Conservation (phyloP, 306 rosid species). For the Hylodesmum podocarpum region DNA sequence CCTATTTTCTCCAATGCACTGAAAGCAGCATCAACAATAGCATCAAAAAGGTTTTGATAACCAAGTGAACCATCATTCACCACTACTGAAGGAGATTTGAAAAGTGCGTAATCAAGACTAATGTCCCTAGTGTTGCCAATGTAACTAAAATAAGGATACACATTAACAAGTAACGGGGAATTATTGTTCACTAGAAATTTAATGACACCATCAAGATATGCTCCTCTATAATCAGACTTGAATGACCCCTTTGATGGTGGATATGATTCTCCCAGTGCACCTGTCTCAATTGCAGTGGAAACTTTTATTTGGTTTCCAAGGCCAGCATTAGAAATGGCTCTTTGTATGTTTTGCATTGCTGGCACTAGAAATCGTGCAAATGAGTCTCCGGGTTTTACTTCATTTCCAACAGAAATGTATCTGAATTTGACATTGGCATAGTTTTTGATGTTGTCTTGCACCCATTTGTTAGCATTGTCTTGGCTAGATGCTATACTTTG, state of each 20-base stretch:
- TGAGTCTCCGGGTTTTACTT: too few species aligned
- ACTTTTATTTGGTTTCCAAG: too few species aligned
- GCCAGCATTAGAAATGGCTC: too few species aligned
- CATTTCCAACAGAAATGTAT: too few species aligned
- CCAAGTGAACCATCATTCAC: constrained; percentile 34
- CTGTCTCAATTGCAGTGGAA: too few species aligned
- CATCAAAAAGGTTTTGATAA: constrained; percentile 48
- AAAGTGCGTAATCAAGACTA: constrained; percentile 41
- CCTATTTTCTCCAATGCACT: constrained; percentile 46
- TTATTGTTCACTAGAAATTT: constrained; percentile 27
- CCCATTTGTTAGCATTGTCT: constrained; percentile 44
- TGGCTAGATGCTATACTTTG: constrained; percentile 23
- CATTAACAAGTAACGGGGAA: constrained; percentile 45
- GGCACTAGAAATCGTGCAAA: too few species aligned
- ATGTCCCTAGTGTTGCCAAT: neutral
- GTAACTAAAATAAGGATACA: constrained; percentile 44
- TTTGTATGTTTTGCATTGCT: too few species aligned
- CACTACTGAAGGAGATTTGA: constrained; percentile 19
- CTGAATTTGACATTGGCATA: constrained; percentile 42
- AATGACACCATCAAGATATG: too few species aligned
- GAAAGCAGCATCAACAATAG: too few species aligned
- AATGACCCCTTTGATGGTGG: too few species aligned
- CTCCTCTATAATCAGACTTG: too few species aligned
- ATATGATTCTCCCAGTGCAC: too few species aligned
- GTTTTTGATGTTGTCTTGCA: constrained; percentile 35